phyloP scores from a whole-genome alignment of 306 rosid species.

The Luffa aegyptiaca region DNA sequence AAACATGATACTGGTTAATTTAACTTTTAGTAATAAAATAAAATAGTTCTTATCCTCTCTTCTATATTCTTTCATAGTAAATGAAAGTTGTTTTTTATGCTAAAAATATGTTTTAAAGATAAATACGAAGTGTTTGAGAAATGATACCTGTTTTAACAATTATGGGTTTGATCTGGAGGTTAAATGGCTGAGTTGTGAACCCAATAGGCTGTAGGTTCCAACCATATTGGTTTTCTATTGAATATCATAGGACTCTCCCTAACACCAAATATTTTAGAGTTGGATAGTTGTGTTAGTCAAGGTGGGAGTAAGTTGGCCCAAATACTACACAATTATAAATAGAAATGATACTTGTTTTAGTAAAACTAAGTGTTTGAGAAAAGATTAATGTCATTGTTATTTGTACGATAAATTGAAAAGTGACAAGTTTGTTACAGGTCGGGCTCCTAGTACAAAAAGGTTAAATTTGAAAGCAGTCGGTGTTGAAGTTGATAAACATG shows the following conservation, averaged over 20 bases:
- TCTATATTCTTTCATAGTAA: background rate
- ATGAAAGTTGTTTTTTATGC: background rate
- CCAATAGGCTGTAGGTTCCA: background rate
- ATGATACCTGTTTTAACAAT: background rate
- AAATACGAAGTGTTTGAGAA: background rate
- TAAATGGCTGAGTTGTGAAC: background rate
- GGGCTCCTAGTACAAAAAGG: conserved; percentile 83
- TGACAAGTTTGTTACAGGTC: conserved; percentile 37
- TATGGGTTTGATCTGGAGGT: background rate
- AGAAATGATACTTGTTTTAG: background rate
- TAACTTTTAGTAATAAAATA: background rate
- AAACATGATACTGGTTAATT: background rate
- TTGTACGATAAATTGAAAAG: background rate
- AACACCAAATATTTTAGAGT: background rate
- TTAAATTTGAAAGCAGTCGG: conserved; percentile 76
- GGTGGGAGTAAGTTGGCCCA: background rate
- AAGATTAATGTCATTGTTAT: background rate
- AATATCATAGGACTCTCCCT: background rate
- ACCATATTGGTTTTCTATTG: background rate
- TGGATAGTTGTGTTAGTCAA: background rate
- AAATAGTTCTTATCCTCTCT: background rate
- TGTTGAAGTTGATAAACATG: conserved; percentile 54
- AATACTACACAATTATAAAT: background rate
- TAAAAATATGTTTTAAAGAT: background rate
- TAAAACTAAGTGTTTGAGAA: too few species aligned